Base-by-base conservation (phyloP, 2,329 filamentous ascomycete species). In the Ophiosphaerella narmari region DNA sequence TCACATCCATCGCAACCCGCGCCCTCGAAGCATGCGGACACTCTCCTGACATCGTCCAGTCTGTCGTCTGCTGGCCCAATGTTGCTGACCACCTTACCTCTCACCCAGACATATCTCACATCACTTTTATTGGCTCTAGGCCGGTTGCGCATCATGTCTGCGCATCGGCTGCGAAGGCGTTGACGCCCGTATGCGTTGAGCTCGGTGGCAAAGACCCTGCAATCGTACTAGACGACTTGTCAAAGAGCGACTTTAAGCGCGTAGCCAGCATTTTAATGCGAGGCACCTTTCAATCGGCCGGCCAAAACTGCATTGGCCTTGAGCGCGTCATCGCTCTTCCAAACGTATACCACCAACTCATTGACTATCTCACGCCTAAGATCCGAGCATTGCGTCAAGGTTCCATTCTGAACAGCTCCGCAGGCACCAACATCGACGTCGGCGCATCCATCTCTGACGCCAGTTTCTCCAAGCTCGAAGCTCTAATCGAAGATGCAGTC, bases 271-370 rank as follows among this genome's bases (percentile, higher is more conserved):
- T 95, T 56, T 83, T 97, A 55, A 87, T 99, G 77, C 86, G 94
- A 45, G 94, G 93, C 44, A 91, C 90, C 8, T 99, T 97, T 76
- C 94, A 99, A 74, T 91, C 91, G 43, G 88, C 91, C 13, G 94
- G 94, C 1, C 94, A 99, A 74, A 99, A 99, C 77, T 99, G 94
- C 75, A 93, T 99, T 68, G 94, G 94, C 47, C 93, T 97, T 60
- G 94, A 99, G 77, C 89, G 94, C 48, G 87, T 97, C 67, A 87
- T 97, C 61, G 90, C 88, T 21, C 82, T 89, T 13, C 87, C 90
- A 1, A 78, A 77, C n/a, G 81, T 90, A 43, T 96, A 97, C 77
- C 80, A 88, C 55, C 79, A 79, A 48, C 82, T 99, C 18, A 77
- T 96, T 44, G 74, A 79, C 5, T 80, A 86, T 53, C 83, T 99